Percentiles rank a stretch among this genome's conserved stretches.
Conservation (phyloP, 306 rosid species). For the Hippophae gyantsensis region DNA sequence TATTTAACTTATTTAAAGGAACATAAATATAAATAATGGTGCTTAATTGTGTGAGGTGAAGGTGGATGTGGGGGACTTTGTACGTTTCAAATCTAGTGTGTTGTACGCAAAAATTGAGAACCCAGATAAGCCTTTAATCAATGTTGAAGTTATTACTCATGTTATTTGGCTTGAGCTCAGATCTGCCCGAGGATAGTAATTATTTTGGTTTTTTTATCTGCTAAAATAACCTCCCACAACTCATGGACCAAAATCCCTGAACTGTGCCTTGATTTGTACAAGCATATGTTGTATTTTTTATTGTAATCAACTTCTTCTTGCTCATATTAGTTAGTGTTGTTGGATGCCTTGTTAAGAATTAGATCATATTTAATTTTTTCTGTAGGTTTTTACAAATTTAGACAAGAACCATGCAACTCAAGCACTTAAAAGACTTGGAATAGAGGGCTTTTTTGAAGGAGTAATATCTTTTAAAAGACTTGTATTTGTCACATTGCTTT, state of each 20-base stretch:
- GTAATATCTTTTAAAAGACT: conserved; percentile 59
- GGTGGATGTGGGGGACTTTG: conserved; percentile 96
- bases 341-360: neutral
- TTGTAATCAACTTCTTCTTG: too few species aligned
- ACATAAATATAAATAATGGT: too few species aligned
- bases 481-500: too few species aligned
- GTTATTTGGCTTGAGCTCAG: conserved; percentile 86
- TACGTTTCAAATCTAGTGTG: conserved; percentile 80
- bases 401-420: conserved; percentile 45
- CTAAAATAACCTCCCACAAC: too few species aligned
- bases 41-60: conserved; percentile 14
- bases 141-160: conserved; percentile 91
- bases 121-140: conserved; percentile 79
- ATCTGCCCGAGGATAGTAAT: conserved; percentile 60
- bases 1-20: too few species aligned
- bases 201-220: too few species aligned
- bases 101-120: conserved; percentile 63
- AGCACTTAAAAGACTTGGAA: conserved; percentile 63
- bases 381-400: conserved; percentile 63
- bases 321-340: too few species aligned
- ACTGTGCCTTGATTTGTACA: conserved; percentile 44
- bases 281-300: conserved; percentile 51
- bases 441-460: conserved; percentile 77
- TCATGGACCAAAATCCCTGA: conserved; percentile 30
- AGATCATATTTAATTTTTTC: neutral